phyloP scores from a whole-genome alignment of 139 green algal species.

The Chlorella sp. region DNA sequence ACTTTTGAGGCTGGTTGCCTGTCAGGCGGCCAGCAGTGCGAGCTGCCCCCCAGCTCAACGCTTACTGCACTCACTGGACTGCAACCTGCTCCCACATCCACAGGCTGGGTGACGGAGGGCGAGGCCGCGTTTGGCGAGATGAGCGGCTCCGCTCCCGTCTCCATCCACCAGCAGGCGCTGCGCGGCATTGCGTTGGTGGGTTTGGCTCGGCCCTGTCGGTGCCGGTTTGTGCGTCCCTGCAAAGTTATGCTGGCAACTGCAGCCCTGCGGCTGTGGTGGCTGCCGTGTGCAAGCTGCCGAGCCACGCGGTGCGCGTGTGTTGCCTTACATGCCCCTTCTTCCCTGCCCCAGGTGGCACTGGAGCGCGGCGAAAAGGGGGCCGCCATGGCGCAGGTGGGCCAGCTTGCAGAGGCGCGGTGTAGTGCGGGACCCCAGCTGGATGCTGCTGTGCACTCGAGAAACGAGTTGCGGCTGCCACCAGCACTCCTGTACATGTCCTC shows the following conservation, averaged over 20 bases:
- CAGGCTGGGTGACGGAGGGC: conserved; percentile 76
- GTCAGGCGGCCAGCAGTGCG: too few species aligned
- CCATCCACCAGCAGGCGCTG: conserved; percentile 78
- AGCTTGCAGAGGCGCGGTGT: conserved; percentile 46
- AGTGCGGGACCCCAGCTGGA: too few species aligned
- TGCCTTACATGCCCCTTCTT: neutral
- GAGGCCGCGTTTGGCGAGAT: conserved; percentile 71
- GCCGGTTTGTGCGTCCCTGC: neutral
- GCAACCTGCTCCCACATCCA: neutral
- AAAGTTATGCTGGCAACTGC: neutral
- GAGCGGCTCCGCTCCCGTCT: conserved; percentile 63
- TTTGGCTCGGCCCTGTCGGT: conserved; percentile 40
- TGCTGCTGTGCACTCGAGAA: too few species aligned
- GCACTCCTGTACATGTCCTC: too few species aligned
- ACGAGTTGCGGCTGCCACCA: too few species aligned
- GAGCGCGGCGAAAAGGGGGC: conserved; percentile 11
- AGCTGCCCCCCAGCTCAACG: too few species aligned
- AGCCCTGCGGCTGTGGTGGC: too few species aligned
- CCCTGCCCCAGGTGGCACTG: neutral
- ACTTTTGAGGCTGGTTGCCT: neutral
- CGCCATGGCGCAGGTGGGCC: conserved; percentile 15
- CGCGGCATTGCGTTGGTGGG: conserved; percentile 59
- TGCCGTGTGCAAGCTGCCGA: too few species aligned
- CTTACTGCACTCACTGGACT: too few species aligned
- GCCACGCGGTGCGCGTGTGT: too few species aligned